Conservation (phyloP, 1,284 basidiomycete species). For the Cronartium quercuum region DNA sequence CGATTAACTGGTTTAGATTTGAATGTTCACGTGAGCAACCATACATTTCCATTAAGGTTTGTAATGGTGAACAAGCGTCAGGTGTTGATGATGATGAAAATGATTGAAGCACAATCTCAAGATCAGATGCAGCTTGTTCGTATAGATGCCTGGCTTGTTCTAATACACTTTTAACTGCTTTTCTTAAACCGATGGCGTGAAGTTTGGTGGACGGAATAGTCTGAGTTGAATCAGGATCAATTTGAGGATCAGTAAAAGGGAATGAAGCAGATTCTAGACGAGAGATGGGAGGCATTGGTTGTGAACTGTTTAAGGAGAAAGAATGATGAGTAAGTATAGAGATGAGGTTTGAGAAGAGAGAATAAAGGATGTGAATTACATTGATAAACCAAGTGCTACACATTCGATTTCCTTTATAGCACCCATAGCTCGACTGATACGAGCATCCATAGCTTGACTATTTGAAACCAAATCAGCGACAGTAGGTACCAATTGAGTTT, state of each 20-base stretch:
- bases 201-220: neutral
- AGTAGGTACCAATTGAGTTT: constrained; percentile 4
- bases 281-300: constrained; percentile 35
- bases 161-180: constrained; percentile 11
- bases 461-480: constrained; percentile 6
- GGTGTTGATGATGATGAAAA: neutral
- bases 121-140: constrained; percentile 6
- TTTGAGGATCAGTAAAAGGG: neutral
- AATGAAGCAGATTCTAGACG: constrained; percentile 31
- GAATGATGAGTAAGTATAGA: neutral
- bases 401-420: constrained; percentile 36
- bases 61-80: neutral
- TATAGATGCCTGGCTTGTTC: constrained; percentile 26
- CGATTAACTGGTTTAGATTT: neutral
- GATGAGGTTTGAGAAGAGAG: neutral
- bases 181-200: constrained; percentile 17
- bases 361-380: constrained; percentile 1
- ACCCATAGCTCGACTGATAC: constrained; percentile 30
- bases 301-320: constrained; percentile 3
- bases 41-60: constrained; percentile 34
- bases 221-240: neutral
- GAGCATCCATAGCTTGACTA: constrained; percentile 11
- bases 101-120: constrained; percentile 13
- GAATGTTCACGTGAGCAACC: constrained; percentile 17
- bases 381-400: constrained; percentile 22